These are phyloP conservation scores for Pseudocercospora eumusae DNA, from an alignment of 2,329 filamentous ascomycete genomes.

Conservation along the genomic window DNA sequence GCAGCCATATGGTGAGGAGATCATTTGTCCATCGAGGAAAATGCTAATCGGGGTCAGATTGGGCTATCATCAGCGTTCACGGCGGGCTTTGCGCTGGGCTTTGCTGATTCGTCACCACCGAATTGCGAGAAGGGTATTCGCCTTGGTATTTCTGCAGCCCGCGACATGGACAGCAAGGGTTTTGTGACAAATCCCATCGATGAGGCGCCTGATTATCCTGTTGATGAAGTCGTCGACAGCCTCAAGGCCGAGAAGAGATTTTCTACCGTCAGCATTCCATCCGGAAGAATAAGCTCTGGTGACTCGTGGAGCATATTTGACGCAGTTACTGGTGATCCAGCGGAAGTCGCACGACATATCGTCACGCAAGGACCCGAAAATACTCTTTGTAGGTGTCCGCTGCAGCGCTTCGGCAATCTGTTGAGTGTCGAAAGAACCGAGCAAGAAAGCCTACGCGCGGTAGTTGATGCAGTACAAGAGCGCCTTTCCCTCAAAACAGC, in stretches of 20 bases:
- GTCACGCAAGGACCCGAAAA: conserved; percentile 37
- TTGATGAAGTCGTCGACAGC: conserved; percentile 31
- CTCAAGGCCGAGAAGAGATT: conserved; percentile 31
- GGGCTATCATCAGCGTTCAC: conserved; percentile 38
- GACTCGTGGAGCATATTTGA: conserved; percentile 41
- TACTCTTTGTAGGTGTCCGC: conserved; percentile 35
- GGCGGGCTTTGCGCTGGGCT: conserved; percentile 39
- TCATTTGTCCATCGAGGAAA: background rate
- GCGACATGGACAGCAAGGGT: conserved; percentile 31
- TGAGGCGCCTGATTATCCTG: conserved; percentile 35
- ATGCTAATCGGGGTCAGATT: conserved; percentile 27
- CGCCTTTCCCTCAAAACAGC: conserved; percentile 29
- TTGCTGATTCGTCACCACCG: conserved; percentile 35
- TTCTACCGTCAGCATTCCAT: conserved; percentile 37
- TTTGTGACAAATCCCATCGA: conserved; percentile 34
- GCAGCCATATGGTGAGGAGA: conserved; percentile 24
- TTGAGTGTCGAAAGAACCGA: conserved; percentile 37
- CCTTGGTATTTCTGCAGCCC: conserved; percentile 35
- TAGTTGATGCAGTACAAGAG: conserved; percentile 37
- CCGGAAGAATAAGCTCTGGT: conserved; percentile 38
- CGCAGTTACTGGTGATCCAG: conserved; percentile 37
- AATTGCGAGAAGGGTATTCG: conserved; percentile 36
- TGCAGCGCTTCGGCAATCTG: conserved; percentile 34
- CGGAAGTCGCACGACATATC: conserved; percentile 39
- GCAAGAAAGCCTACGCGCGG: conserved; percentile 37